Evolutionary conservation across 371 early-diverging fungal species (phyloP), one percentile per base, ranked within the genome.

Genomic region (Rhizopus arrhizus): DNA sequence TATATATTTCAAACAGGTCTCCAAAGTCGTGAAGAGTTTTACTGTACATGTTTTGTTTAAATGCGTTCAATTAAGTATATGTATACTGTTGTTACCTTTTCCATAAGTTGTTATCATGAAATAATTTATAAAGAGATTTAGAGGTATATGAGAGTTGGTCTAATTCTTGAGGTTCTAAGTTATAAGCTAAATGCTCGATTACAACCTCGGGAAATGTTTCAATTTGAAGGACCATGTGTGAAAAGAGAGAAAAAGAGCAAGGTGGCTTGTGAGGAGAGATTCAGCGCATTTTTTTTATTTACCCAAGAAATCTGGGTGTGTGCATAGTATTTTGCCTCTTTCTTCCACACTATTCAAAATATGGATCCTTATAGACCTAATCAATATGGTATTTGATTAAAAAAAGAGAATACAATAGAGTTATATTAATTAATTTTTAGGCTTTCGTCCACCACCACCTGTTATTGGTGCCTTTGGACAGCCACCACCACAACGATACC

Each of bases 21-120:
- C 82, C 82, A 70, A 82, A 82, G 48, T 82, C 82, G 46, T 70
- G 72, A 4, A 77, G 46, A 10, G 76, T 70, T 61, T 82, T 82
- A 54, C 78, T 78, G 32, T 50, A 42, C 3, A 48, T 29, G 47
- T 31, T 50, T n/a, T 34, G 38, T 53, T 16, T 3, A 16, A 36
- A 10, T 53, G 22, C 6, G 9, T 15, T 46, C 34, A 36, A 36
- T 36, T 11, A 36, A 36, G 11, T 36, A 36, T 11, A 36, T 38
- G 22, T 13, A n/a, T 36, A 12, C 5, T 49, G 9, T 16, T 31
- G 13, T 36, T 64, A 61, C 61, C 56, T 59, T 57, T 53, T 62
- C 74, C 74, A 73, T 28, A 73, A 22, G 29, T 53, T 62, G 53
- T 57, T 65, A 9, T 47, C 47, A 9, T 47, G 56, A 42, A 67